phyloP scores from a whole-genome alignment of 2,329 filamentous ascomycete species.

The Colletotrichum sp. region DNA sequence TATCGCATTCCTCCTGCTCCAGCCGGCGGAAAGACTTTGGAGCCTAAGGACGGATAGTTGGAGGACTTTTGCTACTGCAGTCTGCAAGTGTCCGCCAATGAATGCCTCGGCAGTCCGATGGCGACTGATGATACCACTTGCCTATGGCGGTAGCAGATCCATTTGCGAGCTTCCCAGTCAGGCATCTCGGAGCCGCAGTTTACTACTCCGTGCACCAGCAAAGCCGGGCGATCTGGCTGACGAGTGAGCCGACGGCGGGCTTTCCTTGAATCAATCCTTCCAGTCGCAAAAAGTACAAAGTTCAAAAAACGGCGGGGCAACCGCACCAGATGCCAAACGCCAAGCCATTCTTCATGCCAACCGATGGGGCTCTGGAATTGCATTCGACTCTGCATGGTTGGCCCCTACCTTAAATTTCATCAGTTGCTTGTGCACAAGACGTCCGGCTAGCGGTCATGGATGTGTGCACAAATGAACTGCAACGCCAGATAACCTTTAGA shows the following conservation, averaged over 20 bases:
- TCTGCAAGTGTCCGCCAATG: neutral
- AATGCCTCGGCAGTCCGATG: neutral
- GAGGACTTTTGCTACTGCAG: neutral
- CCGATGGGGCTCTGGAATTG: constrained; percentile 11
- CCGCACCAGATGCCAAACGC: constrained; percentile 12
- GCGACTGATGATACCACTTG: neutral
- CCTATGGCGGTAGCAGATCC: neutral
- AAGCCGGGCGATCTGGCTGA: neutral
- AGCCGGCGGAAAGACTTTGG: neutral
- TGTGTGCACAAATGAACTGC: neutral
- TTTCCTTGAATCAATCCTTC: neutral
- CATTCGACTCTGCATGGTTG: constrained; percentile 5
- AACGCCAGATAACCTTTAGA: neutral
- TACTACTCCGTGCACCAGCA: neutral
- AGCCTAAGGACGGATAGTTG: neutral
- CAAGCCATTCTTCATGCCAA: constrained; percentile 17
- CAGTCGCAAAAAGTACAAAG: neutral
- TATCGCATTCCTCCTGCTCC: neutral
- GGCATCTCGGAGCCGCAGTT: neutral
- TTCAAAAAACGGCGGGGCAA: constrained; percentile 2
- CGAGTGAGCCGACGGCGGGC: neutral
- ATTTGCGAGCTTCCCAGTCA: neutral
- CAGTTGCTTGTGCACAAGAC: neutral
- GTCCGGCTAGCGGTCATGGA: neutral
- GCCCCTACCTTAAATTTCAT: neutral